phyloP scores from a whole-genome alignment of 495 filamentous ascomycete species.

The Penicillium roqueforti region DNA sequence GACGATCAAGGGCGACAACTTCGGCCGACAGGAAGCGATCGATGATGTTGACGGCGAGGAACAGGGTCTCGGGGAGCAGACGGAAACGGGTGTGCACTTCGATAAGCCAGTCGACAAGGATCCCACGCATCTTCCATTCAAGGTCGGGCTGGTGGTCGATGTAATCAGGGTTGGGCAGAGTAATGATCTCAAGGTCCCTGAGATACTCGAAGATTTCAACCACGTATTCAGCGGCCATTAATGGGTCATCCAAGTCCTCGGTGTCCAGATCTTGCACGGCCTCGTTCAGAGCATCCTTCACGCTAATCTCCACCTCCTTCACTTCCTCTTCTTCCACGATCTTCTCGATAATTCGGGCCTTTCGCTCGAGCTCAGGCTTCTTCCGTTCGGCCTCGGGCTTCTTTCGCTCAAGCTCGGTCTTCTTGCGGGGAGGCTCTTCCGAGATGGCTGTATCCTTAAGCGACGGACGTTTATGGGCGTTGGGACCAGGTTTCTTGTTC shows the following conservation, averaged over 20 bases:
- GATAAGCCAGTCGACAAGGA: conserved; percentile 96
- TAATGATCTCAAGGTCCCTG: conserved; percentile 75
- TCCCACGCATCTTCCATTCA: conserved; percentile 98
- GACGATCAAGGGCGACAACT: conserved; percentile 87
- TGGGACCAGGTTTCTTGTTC: conserved; percentile 56
- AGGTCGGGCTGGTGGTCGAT: conserved; percentile 90
- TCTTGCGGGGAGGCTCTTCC: conserved; percentile 54
- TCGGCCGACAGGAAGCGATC: conserved; percentile 94
- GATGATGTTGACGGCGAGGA: conserved; percentile 96
- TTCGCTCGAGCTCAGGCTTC: conserved; percentile 49
- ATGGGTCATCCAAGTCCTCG: conserved; percentile 85
- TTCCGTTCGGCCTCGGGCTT: too few species aligned
- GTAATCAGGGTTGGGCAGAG: conserved; percentile 86
- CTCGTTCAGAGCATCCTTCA: conserved; percentile 36
- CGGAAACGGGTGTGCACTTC: conserved; percentile 97
- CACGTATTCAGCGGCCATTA: conserved; percentile 98
- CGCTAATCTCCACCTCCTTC: conserved; percentile 18
- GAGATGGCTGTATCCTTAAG: conserved; percentile 57
- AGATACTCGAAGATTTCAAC: conserved; percentile 97
- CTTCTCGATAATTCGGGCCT: conserved; percentile 26
- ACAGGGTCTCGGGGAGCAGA: conserved; percentile 94
- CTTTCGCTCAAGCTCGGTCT: conserved; percentile 49
- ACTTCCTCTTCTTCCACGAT: background rate
- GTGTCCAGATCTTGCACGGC: conserved; percentile 67
- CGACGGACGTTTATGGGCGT: conserved; percentile 58